Evolutionary conservation across 768 basidiomycete species (phyloP).

Genomic region (Mycena rebaudengoi): DNA sequence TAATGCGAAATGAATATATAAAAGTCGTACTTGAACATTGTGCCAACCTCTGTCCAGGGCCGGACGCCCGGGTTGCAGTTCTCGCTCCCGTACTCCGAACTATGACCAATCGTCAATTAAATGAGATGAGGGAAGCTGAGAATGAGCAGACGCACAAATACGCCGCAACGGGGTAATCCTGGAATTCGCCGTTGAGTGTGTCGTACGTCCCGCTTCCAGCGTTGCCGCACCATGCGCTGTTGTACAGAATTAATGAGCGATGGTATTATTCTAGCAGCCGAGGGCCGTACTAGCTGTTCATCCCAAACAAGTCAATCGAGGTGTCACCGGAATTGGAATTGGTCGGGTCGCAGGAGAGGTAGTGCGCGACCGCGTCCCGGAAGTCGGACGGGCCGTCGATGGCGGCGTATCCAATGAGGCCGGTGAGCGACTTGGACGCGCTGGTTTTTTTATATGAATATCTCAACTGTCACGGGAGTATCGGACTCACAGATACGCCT

Average conservation of each 20-base stretch:
- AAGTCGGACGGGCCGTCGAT: constrained; percentile 77
- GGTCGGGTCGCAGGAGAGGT: constrained; percentile 74
- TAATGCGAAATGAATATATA: too few species aligned
- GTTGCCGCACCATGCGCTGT: constrained; percentile 87
- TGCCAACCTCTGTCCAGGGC: constrained; percentile 81
- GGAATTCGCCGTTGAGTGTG: constrained; percentile 59
- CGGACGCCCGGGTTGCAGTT: constrained; percentile 52
- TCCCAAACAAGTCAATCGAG: constrained; percentile 85
- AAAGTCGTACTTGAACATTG: too few species aligned
- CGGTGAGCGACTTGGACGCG: constrained; percentile 14
- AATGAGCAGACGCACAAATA: background rate
- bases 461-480: background rate
- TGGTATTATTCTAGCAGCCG: background rate
- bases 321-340: constrained; percentile 58
- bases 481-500: constrained; percentile 61
- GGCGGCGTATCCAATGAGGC: constrained; percentile 81
- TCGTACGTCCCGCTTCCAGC: constrained; percentile 67
- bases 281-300: constrained; percentile 82
- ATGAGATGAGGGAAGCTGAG: background rate
- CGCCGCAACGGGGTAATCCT: constrained; percentile 46
- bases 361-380: constrained; percentile 76
- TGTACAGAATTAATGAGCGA: constrained; percentile 19
- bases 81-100: constrained; percentile 25
- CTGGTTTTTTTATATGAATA: background rate
- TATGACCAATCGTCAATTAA: background rate